Conservation (phyloP, 495 filamentous ascomycete species). For the Hypoxylon lienhwacheense region DNA sequence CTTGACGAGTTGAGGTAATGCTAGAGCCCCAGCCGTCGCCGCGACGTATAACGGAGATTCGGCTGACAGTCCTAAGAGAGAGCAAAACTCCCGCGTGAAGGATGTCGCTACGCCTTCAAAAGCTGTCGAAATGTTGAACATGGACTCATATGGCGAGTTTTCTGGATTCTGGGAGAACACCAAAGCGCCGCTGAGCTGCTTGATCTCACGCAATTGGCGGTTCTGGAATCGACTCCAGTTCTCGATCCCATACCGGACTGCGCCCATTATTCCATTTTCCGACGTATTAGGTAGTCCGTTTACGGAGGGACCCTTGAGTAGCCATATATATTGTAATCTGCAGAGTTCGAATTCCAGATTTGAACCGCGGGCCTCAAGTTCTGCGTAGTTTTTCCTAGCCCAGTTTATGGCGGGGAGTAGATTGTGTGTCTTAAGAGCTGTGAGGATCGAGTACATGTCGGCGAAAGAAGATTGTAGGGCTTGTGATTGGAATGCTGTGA, state of each 20-base stretch:
- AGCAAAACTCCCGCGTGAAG: conserved; percentile 94
- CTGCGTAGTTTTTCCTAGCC: conserved; percentile 68
- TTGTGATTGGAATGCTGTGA: conserved; percentile 62
- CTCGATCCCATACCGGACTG: conserved; percentile 70
- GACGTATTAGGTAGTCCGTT: conserved; percentile 51
- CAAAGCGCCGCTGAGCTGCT: conserved; percentile 75
- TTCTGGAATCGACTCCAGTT: conserved; percentile 60
- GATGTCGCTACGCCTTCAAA: conserved; percentile 80
- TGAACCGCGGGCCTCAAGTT: conserved; percentile 79
- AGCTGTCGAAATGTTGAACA: conserved; percentile 71
- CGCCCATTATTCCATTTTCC: conserved; percentile 49
- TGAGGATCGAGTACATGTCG: conserved; percentile 87
- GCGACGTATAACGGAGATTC: conserved; percentile 90
- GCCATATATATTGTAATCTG: conserved; percentile 81
- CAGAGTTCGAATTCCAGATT: conserved; percentile 94
- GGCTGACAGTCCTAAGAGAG: conserved; percentile 81
- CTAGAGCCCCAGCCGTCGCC: conserved; percentile 86
- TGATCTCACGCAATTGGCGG: conserved; percentile 72
- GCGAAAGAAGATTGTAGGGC: conserved; percentile 77
- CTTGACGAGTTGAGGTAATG: conserved; percentile 82
- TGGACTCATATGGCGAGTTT: conserved; percentile 69
- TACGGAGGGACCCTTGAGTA: conserved; percentile 60
- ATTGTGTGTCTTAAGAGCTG: conserved; percentile 70
- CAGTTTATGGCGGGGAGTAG: conserved; percentile 83
- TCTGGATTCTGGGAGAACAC: conserved; percentile 69